These are phyloP conservation scores for Hypoxylon lenormandii DNA, from an alignment of 495 filamentous ascomycete genomes.

Conservation along the genomic window DNA sequence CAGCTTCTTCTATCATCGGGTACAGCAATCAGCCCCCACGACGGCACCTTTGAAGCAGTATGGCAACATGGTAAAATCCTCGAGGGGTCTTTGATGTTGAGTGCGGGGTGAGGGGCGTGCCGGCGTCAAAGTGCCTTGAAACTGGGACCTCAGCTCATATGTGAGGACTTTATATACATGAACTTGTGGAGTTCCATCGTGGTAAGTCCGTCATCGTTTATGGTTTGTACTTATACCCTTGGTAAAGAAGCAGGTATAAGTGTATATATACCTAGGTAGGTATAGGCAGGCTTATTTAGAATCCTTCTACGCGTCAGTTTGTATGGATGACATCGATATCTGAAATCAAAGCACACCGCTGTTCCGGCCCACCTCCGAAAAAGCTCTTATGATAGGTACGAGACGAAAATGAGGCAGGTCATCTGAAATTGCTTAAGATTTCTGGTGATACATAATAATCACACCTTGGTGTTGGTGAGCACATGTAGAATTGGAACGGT, in stretches of 20 bases:
- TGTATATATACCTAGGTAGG: neutral
- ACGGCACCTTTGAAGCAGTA: neutral
- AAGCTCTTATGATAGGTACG: conserved; percentile 15
- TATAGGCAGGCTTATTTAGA: conserved; percentile 10
- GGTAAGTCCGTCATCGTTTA: conserved; percentile 18
- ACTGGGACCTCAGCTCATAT: conserved; percentile 11
- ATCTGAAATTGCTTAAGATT: conserved; percentile 5
- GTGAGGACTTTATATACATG: neutral
- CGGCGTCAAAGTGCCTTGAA: conserved; percentile 4
- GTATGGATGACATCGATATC: conserved; percentile 5
- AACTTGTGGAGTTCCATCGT: conserved; percentile 31
- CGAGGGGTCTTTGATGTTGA: conserved; percentile 12
- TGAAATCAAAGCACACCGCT: conserved; percentile 26
- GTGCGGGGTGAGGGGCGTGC: conserved; percentile 42
- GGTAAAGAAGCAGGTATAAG: neutral
- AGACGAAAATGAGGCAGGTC: neutral
- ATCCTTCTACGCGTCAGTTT: conserved; percentile 7
- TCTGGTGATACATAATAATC: conserved; percentile 15
- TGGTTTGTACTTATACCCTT: neutral
- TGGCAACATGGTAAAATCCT: conserved; percentile 11
- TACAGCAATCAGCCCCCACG: conserved; percentile 27
- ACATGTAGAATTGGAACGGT: neutral
- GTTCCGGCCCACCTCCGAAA: conserved; percentile 2
- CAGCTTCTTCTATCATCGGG: conserved; percentile 19
- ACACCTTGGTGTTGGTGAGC: conserved; percentile 11